Evolutionary conservation across 768 basidiomycete species (phyloP), one percentile per base, ranked within the genome.

Genomic region (Paxillus ammoniavirescens): DNA sequence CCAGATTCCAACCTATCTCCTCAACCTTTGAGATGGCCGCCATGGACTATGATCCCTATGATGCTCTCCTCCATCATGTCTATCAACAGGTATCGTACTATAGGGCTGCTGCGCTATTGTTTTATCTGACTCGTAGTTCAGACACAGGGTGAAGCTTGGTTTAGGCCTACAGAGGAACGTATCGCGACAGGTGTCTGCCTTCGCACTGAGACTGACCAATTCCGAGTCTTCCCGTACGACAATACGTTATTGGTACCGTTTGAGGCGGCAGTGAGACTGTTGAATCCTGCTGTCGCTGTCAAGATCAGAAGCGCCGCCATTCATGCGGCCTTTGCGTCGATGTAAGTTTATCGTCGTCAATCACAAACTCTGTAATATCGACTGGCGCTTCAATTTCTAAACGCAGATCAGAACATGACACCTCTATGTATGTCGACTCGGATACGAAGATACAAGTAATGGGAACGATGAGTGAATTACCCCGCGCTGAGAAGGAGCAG

Each of bases 401-500:
- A 50, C 30, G 14, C 65, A 89, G 88, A 42, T 56, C 76, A 4
- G 77, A 82, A 1, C 76, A 81, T 49, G 78, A 81, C 2, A 67
- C 68, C 4, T 81, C 80, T 35, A 81, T 90, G 60, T 84, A 84
- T 60, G 77, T 95, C 58, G 88, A 91, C 66, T 66, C 70, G 50
- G 84, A 92, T 64, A 93, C 91, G 2, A 86, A 91, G 18, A 93
- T 95, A 49, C 93, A 95, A 70, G 84, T 94, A 41, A 68, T 95
- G 33, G 86, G 91, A 52, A 80, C 79, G 15, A 81, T 94, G 63
- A 59, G 64, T 44, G 80, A 83, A 55, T 74, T 95, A 26, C 81
- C 87, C 9, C 79, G 80, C 42, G 91, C 92, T 3, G 89, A 94
- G 68, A 93, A 93, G 71, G 91, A 94, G 63, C 93, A 94, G 64